Conservation (phyloP, 83 land plant genomes). For the Diphasiastrum complanatum region DNA sequence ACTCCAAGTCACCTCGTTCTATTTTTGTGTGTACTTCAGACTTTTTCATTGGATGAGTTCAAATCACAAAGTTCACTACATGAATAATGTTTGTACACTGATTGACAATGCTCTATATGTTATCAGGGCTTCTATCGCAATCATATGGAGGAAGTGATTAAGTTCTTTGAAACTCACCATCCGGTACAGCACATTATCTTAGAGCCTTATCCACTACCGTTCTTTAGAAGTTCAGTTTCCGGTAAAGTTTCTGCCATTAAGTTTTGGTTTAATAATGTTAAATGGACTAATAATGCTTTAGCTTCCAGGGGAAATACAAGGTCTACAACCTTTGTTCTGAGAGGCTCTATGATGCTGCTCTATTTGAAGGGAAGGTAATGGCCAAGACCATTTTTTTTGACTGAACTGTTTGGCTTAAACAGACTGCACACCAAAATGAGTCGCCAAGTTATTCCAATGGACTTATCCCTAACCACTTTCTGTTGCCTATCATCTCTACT, state of each 20-base stretch:
- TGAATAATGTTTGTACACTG: background rate
- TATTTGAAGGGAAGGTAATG: conserved; percentile 93
- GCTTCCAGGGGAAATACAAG: conserved; percentile 88
- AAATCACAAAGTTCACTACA: background rate
- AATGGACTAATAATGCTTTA: background rate
- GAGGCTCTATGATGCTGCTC: conserved; percentile 91
- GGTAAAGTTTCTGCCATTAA: too few relatives aligned
- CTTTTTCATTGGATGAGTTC: background rate
- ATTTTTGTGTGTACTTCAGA: too few relatives aligned
- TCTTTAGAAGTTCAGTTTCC: too few relatives aligned
- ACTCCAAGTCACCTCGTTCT: too few relatives aligned
- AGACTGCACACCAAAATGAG: too few relatives aligned
- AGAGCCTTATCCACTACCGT: too few relatives aligned
- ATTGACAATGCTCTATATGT: too few relatives aligned
- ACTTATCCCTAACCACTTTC: too few relatives aligned
- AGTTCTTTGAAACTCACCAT: conserved; percentile 92
- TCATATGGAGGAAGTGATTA: conserved; percentile 99
- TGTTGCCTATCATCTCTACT: too few relatives aligned
- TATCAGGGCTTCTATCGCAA: conserved; percentile 96
- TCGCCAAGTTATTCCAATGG: too few relatives aligned
- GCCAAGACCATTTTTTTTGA: background rate
- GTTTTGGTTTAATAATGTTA: background rate
- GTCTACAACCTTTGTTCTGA: conserved; percentile 99
- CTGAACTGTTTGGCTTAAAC: too few relatives aligned
- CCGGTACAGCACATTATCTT: conserved; percentile 52